These are phyloP conservation scores for Ustilago vetiveriae DNA, from an alignment of 1,284 basidiomycete genomes.

Conservation along the genomic window DNA sequence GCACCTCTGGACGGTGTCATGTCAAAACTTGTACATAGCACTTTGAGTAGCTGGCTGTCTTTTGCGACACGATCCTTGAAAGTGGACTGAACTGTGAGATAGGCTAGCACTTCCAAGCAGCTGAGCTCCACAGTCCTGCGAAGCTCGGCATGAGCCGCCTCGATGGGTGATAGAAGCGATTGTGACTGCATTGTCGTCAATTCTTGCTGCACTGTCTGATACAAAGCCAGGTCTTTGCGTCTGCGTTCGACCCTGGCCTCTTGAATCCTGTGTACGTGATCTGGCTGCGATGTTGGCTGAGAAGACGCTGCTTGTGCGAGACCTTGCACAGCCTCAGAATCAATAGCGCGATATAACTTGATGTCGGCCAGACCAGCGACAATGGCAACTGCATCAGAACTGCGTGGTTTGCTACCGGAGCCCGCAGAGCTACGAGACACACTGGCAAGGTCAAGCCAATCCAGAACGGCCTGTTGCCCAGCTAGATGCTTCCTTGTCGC, in stretches of 20 bases:
- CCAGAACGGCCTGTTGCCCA: conserved; percentile 32
- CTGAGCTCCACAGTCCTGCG: conserved; percentile 17
- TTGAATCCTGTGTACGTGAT: conserved; percentile 24
- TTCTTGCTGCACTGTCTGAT: conserved; percentile 12
- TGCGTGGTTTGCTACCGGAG: neutral
- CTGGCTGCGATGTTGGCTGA: conserved; percentile 23
- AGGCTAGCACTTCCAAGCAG: conserved; percentile 56
- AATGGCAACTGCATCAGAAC: conserved; percentile 23
- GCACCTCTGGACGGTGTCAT: conserved; percentile 1
- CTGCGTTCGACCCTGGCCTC: conserved; percentile 14
- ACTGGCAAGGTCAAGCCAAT: conserved; percentile 38
- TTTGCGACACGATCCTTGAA: conserved; percentile 31
- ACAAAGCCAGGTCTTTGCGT: conserved; percentile 27
- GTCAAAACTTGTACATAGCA: conserved; percentile 26
- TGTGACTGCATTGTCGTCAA: neutral
- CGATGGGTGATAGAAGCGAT: neutral
- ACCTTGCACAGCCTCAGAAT: conserved; percentile 18
- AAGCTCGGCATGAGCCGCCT: neutral
- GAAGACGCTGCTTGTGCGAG: conserved; percentile 23
- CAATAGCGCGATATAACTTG: conserved; percentile 25
- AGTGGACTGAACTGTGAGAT: conserved; percentile 44
- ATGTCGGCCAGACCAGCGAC: conserved; percentile 33
- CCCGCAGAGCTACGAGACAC: conserved; percentile 5
- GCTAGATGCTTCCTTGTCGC: conserved; percentile 29
- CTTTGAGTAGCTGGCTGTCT: conserved; percentile 29